Conservation (phyloP, 305 asterid species). For the Fraxinus nigra region DNA sequence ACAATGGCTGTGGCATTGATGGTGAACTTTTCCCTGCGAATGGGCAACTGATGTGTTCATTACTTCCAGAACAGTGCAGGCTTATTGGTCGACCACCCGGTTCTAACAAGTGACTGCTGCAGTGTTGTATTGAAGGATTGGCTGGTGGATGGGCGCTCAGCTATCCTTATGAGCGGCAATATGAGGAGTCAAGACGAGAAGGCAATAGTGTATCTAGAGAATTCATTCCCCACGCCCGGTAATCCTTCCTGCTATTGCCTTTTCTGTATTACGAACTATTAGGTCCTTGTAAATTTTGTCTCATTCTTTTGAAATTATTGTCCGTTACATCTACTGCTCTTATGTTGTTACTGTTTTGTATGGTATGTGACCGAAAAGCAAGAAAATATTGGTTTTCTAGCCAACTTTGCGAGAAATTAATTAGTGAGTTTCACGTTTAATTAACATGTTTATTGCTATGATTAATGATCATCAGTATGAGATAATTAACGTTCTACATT, state of each 20-base stretch:
- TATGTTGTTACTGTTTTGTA: conserved; percentile 22
- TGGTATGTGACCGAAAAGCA: conserved; percentile 16
- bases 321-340: conserved; percentile 6
- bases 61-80: conserved; percentile 93
- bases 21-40: conserved; percentile 83
- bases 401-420: neutral
- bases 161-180: neutral
- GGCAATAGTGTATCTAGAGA: conserved; percentile 13
- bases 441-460: neutral
- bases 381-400: conserved; percentile 4
- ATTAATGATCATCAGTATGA: neutral
- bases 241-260: neutral
- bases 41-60: conserved; percentile 75
- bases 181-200: neutral
- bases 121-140: neutral
- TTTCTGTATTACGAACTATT: conserved; percentile 9
- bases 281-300: conserved; percentile 45
- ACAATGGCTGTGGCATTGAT: conserved; percentile 88
- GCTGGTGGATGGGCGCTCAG: neutral
- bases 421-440: neutral
- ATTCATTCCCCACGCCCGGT: neutral
- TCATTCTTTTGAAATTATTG: conserved; percentile 35
- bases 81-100: conserved; percentile 69
- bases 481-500: neutral
- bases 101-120: conserved; percentile 42